These are phyloP conservation scores for Chenopodium quinoa DNA, from an alignment of 148 eudicot species.

Conservation along the genomic window DNA sequence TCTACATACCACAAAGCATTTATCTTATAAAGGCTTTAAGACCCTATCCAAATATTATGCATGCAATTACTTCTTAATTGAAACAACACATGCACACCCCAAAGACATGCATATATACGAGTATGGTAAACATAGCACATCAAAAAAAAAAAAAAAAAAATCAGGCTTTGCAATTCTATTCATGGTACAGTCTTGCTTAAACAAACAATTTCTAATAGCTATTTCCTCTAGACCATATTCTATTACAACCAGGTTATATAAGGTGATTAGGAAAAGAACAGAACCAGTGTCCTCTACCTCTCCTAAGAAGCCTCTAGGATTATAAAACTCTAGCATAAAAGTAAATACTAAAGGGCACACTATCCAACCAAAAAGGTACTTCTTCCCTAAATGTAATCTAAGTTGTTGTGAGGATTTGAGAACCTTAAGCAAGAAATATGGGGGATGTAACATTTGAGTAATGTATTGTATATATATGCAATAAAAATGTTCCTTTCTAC, in stretches of 20 bases:
- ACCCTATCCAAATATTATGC: neutral
- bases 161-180: neutral
- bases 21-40: neutral
- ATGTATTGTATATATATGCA: neutral
- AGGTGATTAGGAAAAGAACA: neutral
- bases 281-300: neutral
- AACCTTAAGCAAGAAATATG: neutral
- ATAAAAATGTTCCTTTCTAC: neutral
- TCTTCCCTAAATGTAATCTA: neutral
- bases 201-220: neutral
- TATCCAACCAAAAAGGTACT: neutral
- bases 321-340: neutral
- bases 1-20: neutral
- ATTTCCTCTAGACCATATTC: neutral
- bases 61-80: neutral
- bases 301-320: neutral
- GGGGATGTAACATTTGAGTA: neutral
- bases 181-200: neutral
- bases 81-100: neutral
- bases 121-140: neutral
- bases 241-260: neutral
- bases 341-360: neutral
- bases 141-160: neutral
- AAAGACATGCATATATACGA: neutral
- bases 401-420: neutral